phyloP scores from a whole-genome alignment of 108 stramenopile species.

The Bacterosira constricta region DNA sequence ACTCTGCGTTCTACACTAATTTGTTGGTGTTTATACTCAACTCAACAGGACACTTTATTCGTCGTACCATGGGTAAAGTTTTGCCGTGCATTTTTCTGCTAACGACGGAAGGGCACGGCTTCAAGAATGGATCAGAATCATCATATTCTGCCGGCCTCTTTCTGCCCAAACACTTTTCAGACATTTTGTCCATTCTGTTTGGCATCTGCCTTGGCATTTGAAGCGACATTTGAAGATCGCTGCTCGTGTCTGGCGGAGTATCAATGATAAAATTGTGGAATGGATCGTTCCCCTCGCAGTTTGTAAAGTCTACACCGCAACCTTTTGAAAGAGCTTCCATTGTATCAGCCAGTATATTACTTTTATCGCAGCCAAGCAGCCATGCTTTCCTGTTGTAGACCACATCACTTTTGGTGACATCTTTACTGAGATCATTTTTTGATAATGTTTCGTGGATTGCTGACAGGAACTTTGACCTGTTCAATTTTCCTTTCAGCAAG shows the following conservation, averaged over 20 bases:
- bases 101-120: slow-evolving; percentile 1
- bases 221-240: background rate
- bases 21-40: background rate
- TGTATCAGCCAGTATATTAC: background rate
- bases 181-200: background rate
- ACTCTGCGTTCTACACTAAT: no score
- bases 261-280: slow-evolving; percentile 5
- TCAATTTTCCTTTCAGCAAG: slow-evolving; percentile 4
- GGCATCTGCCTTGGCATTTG: background rate
- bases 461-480: slow-evolving; percentile 9
- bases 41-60: background rate
- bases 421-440: background rate
- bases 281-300: background rate
- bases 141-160: slow-evolving; percentile 7
- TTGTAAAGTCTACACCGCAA: slow-evolving; percentile 1
- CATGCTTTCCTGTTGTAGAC: background rate
- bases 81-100: slow-evolving; percentile 15
- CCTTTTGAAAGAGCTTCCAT: background rate
- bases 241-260: no score
- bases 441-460: slow-evolving; percentile 8
- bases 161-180: slow-evolving; percentile 8
- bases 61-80: slow-evolving; percentile 5
- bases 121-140: slow-evolving; percentile 13
- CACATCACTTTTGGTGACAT: background rate
- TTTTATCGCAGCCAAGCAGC: background rate